Evolutionary conservation across 2,329 filamentous ascomycete species (phyloP).

Genomic region (Pezicula carpinea): DNA sequence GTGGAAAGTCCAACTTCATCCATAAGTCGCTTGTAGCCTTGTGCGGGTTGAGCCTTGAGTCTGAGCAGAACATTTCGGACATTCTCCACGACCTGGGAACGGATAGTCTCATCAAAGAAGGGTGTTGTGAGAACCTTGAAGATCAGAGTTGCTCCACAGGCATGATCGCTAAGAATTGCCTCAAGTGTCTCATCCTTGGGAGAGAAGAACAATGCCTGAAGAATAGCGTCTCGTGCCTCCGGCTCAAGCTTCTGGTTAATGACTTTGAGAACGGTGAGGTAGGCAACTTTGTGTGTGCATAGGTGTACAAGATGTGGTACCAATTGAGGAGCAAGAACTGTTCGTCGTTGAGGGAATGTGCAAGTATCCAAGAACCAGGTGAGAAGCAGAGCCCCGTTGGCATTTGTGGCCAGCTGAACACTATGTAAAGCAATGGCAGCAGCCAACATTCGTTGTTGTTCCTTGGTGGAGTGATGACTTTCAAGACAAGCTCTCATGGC

Average conservation of each 20-base stretch:
- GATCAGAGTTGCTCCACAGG: slow-evolving; percentile 89
- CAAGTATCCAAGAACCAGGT: slow-evolving; percentile 99
- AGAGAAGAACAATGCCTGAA: slow-evolving; percentile 90
- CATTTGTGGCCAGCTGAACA: slow-evolving; percentile 91
- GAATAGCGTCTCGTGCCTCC: slow-evolving; percentile 83
- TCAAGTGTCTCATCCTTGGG: slow-evolving; percentile 81
- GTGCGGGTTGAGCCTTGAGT: slow-evolving; percentile 88
- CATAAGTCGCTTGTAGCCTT: slow-evolving; percentile 98
- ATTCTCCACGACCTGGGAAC: slow-evolving; percentile 83
- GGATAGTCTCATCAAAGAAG: slow-evolving; percentile 91
- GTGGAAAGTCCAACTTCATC: slow-evolving; percentile 92
- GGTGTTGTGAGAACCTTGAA: slow-evolving; percentile 98
- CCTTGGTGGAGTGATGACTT: slow-evolving; percentile 90
- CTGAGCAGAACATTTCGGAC: slow-evolving; percentile 83
- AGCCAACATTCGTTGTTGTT: slow-evolving; percentile 92
- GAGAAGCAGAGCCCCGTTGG: slow-evolving; percentile 86
- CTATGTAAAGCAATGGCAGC: slow-evolving; percentile 95
- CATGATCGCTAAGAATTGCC: slow-evolving; percentile 84
- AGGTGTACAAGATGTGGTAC: slow-evolving; percentile 91
- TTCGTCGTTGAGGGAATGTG: slow-evolving; percentile 87
- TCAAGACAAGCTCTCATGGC: slow-evolving; percentile 97
- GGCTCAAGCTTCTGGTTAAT: slow-evolving; percentile 96
- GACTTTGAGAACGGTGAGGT: slow-evolving; percentile 93
- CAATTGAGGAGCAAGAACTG: slow-evolving; percentile 84
- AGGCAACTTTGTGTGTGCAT: slow-evolving; percentile 98